Percentiles rank a stretch among this genome's conserved stretches.
phyloP scores from a whole-genome alignment of 2,329 filamentous ascomycete genomes.

The Zymoseptoria tritici region DNA sequence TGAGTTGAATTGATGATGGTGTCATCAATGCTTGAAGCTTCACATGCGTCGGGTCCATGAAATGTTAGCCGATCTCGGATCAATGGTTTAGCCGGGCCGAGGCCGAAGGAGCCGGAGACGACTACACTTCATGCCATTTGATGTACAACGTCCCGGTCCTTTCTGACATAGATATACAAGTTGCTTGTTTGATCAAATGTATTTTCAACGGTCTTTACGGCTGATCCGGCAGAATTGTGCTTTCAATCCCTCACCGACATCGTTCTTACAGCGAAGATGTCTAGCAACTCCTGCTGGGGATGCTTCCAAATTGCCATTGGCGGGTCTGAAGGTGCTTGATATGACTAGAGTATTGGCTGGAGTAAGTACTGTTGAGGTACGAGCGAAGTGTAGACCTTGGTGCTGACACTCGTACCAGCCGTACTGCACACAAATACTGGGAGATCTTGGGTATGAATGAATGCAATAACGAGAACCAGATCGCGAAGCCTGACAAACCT shows the following conservation, averaged over 20 bases:
- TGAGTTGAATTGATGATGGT: background rate
- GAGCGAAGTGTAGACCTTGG: background rate
- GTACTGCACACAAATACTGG: slow-evolving; percentile 94
- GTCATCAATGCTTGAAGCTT: background rate
- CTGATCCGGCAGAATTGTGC: slow-evolving; percentile 9
- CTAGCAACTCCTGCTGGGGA: slow-evolving; percentile 38
- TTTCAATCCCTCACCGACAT: slow-evolving; percentile 5
- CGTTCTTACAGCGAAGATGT: slow-evolving; percentile 25
- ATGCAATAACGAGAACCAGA: slow-evolving; percentile 23
- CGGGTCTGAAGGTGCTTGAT: slow-evolving; percentile 83
- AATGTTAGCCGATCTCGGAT: background rate
- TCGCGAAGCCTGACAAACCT: slow-evolving; percentile 18
- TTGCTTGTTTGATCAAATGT: slow-evolving; percentile 8
- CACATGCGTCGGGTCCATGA: background rate
- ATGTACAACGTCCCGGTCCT: background rate
- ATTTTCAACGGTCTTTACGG: slow-evolving; percentile 14
- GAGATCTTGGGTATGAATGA: slow-evolving; percentile 75
- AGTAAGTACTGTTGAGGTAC: slow-evolving; percentile 41
- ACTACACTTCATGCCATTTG: background rate
- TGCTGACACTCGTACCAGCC: slow-evolving; percentile 50
- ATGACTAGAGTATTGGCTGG: slow-evolving; percentile 95
- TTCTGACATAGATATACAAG: background rate
- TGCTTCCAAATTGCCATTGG: slow-evolving; percentile 57
- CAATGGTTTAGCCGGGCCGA: background rate
- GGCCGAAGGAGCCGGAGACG: too few relatives aligned